Evolutionary conservation across 129 eudicot species (phyloP).

Genomic region (Chrysanthemum lavandulifolium): DNA sequence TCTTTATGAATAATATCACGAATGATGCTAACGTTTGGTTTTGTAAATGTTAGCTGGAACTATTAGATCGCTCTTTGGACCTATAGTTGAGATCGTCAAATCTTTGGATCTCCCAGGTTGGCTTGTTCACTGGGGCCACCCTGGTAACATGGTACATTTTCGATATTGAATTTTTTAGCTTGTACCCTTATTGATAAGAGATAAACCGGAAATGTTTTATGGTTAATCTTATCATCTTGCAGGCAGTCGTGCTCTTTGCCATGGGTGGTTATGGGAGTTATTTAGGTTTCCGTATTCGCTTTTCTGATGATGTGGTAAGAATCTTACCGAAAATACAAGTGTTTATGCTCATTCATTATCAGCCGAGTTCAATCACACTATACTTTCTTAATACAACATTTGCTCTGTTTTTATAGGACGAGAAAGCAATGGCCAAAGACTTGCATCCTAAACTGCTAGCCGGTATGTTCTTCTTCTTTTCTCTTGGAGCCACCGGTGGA

Average conservation of each 20-base stretch:
- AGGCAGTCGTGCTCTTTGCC: slow-evolving; percentile 97
- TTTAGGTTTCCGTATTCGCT: slow-evolving; percentile 80
- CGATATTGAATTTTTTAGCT: not conserved
- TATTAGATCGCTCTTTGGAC: slow-evolving; percentile 70
- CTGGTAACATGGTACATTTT: slow-evolving; percentile 89
- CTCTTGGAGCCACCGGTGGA: slow-evolving; percentile 97
- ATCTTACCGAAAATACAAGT: not conserved
- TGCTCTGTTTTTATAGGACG: slow-evolving; percentile 46
- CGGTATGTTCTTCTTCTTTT: slow-evolving; percentile 95
- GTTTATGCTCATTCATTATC: too few relatives aligned
- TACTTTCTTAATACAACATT: too few relatives aligned
- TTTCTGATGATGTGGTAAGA: slow-evolving; percentile 79
- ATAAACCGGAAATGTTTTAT: not conserved
- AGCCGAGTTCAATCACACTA: too few relatives aligned
- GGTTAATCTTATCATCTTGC: slow-evolving; percentile 12
- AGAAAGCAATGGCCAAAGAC: slow-evolving; percentile 95
- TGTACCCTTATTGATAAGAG: not conserved
- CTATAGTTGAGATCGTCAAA: slow-evolving; percentile 74
- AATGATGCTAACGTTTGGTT: not conserved
- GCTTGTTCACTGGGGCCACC: slow-evolving; percentile 99
- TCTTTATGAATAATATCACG: not conserved
- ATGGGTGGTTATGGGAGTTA: slow-evolving; percentile 99
- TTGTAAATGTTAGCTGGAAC: slow-evolving; percentile 53
- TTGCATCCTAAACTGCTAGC: slow-evolving; percentile 96
- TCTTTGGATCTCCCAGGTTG: slow-evolving; percentile 78